Conservation (phyloP, 106 monocot genomes). For the Dioscorea alata region DNA sequence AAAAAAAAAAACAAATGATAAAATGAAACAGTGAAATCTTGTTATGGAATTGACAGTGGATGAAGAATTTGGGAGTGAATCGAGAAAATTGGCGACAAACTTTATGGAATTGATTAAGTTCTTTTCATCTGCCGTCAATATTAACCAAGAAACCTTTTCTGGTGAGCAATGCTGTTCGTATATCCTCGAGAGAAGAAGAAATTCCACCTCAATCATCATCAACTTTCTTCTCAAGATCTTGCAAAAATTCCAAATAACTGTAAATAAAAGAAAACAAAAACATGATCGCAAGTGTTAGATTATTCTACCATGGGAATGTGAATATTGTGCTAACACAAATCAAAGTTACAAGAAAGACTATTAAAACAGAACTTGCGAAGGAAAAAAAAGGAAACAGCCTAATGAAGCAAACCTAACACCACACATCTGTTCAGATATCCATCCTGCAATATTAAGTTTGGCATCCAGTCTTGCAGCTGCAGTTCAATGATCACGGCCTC, state of each 20-base stretch:
- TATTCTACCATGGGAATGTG: too few species aligned
- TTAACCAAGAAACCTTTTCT: slow-evolving; percentile 83
- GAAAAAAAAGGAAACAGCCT: too few species aligned
- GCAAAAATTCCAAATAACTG: slow-evolving; percentile 90
- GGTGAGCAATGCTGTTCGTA: slow-evolving; percentile 58
- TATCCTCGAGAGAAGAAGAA: slow-evolving; percentile 84
- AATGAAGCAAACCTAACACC: slow-evolving; percentile 61
- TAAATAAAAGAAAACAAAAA: neutral
- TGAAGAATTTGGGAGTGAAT: slow-evolving; percentile 63
- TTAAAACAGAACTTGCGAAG: too few species aligned
- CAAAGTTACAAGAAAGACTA: too few species aligned
- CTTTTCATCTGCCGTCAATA: slow-evolving; percentile 75
- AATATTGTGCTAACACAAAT: too few species aligned
- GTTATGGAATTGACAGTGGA: slow-evolving; percentile 51
- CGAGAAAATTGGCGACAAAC: slow-evolving; percentile 63
- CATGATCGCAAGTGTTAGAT: too few species aligned
- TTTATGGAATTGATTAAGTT: slow-evolving; percentile 61
- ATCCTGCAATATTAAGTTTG: slow-evolving; percentile 90
- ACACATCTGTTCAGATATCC: slow-evolving; percentile 93
- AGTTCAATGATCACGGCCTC: slow-evolving; percentile 94
- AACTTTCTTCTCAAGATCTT: slow-evolving; percentile 80
- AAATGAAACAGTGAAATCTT: neutral
- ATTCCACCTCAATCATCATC: slow-evolving; percentile 86
- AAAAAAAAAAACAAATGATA: neutral
- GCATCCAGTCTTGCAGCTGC: slow-evolving; percentile 99